These are phyloP conservation scores for Kodamaea kaohsiungensis DNA, from an alignment of 805 yeast species.

Conservation along the genomic window DNA sequence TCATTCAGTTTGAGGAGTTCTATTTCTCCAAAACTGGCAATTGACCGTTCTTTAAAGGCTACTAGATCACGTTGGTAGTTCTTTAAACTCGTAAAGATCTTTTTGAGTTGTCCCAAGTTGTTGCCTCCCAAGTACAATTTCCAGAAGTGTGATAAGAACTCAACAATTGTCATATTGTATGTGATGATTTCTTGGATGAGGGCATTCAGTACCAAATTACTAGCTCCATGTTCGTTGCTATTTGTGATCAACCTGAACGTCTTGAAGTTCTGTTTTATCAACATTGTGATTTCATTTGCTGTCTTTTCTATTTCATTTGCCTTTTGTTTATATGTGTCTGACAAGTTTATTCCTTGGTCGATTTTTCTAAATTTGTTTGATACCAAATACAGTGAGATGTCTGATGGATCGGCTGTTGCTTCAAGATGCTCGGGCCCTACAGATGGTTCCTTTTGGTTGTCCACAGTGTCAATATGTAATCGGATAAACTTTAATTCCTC, in stretches of 20 bases:
- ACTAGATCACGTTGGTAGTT: conserved; percentile 32
- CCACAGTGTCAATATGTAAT: conserved; percentile 37
- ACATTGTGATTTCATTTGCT: conserved; percentile 43
- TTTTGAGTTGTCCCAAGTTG: conserved; percentile 39
- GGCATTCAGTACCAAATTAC: conserved; percentile 37
- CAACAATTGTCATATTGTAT: conserved; percentile 41
- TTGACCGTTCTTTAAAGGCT: conserved; percentile 27
- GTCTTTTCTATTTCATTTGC: conserved; percentile 43
- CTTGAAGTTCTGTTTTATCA: conserved; percentile 55
- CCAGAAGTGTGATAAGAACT: conserved; percentile 47
- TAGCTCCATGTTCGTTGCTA: conserved; percentile 14
- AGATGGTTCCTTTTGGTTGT: conserved; percentile 29
- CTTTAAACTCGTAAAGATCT: conserved; percentile 37
- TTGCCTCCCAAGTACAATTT: conserved; percentile 35
- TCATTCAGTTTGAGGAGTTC: conserved; percentile 26
- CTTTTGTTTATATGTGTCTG: conserved; percentile 30
- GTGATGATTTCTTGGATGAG: conserved; percentile 35
- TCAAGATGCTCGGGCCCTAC: conserved; percentile 25
- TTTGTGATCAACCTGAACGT: conserved; percentile 44
- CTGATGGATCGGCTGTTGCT: conserved; percentile 20
- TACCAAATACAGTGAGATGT: conserved; percentile 19
- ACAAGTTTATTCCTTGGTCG: conserved; percentile 22
- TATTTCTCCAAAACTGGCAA: conserved; percentile 13
- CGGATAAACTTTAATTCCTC: conserved; percentile 54
- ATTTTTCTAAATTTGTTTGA: conserved; percentile 17